Evolutionary conservation across 371 early-diverging fungal genomes (phyloP), one percentile per base, ranked within the genome.

Genomic region (Lichtheimia hyalospora): DNA sequence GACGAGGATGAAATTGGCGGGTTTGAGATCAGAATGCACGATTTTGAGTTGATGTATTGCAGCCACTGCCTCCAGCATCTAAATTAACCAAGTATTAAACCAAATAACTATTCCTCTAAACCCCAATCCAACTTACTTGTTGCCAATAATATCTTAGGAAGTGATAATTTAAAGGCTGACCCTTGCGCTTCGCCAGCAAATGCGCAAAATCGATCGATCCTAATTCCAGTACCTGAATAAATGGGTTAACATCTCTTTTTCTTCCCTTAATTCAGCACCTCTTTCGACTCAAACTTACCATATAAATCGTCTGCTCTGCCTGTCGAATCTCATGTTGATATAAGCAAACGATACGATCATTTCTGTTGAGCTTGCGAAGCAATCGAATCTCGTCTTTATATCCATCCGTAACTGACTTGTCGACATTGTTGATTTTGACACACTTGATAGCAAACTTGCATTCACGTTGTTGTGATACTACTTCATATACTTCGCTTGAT

Each of bases 21-120:
- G 99, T 68, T 99, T 99, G 24, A 99, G 71, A 66, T 99, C 99
- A 3, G 91, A 83, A 64, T 99, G 99, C 3, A 99, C 91, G 62
- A 98, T 95, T 15, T 90, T 87, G 50, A 84, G 77, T 40, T 89
- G 78, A 72, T 99, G 99, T 12, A 98, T 89, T 2, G 85, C 85
- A 43, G 87, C 79, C 2, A 99, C 97, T 0, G 97, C 96, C 48
- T 89, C 75, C 1, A 99, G 76, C 93, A 99, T 99, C 90, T 92
- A 77, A 3, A 25, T 24, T 39, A 57, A 43, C 54, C 54, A 55
- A 27, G 41, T 39, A 46, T 46, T 49, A 53, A 13, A 51, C 49
- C 40, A 23, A 42, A 20, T 52, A 24, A 16, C 39, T 10, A 28
- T 43, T 20, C 49, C 5, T 16, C 16, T 23, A 20, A 21, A 25